Percentiles rank a stretch among this genome's conserved stretches.
These are phyloP conservation scores for Aspergillus funiculosus DNA, from an alignment of 495 filamentous ascomycete genomes.

Conservation along the genomic window DNA sequence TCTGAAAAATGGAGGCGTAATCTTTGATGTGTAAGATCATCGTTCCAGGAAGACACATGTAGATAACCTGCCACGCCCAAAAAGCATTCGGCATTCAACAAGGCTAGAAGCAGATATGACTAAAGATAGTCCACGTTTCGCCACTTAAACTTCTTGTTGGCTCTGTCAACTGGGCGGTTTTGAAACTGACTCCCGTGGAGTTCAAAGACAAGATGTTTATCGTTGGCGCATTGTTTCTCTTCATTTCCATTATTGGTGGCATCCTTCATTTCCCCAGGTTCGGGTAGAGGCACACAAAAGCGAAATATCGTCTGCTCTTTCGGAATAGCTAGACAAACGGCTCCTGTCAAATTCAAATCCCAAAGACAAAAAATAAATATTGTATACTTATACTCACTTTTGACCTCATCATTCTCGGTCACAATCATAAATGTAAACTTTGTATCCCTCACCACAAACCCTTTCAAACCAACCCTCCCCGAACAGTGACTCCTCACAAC, in stretches of 20 bases:
- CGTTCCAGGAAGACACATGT: no score
- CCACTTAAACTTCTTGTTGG: slow-evolving; percentile 84
- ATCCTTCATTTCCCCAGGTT: slow-evolving; percentile 9
- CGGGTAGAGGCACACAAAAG: slow-evolving; percentile 57
- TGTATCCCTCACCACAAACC: slow-evolving; percentile 84
- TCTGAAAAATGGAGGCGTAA: no score
- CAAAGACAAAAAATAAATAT: slow-evolving; percentile 1
- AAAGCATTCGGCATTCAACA: neutral
- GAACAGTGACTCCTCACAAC: slow-evolving; percentile 77
- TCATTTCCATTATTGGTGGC: slow-evolving; percentile 5
- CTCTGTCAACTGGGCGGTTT: slow-evolving; percentile 74
- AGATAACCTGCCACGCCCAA: no score
- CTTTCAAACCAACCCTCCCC: slow-evolving; percentile 72
- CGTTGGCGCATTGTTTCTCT: no score
- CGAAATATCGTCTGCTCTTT: slow-evolving; percentile 87
- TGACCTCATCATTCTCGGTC: slow-evolving; percentile 55
- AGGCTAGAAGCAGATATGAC: neutral
- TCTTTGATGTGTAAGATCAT: no score
- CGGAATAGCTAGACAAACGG: slow-evolving; percentile 53
- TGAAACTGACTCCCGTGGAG: slow-evolving; percentile 83
- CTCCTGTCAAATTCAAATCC: neutral
- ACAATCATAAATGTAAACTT: slow-evolving; percentile 83
- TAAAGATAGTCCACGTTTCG: slow-evolving; percentile 64
- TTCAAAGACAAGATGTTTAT: slow-evolving; percentile 66
- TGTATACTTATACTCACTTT: slow-evolving; percentile 43